These are phyloP conservation scores for Smittium mucronatum DNA, from an alignment of 371 early-diverging fungal genomes.

Conservation along the genomic window DNA sequence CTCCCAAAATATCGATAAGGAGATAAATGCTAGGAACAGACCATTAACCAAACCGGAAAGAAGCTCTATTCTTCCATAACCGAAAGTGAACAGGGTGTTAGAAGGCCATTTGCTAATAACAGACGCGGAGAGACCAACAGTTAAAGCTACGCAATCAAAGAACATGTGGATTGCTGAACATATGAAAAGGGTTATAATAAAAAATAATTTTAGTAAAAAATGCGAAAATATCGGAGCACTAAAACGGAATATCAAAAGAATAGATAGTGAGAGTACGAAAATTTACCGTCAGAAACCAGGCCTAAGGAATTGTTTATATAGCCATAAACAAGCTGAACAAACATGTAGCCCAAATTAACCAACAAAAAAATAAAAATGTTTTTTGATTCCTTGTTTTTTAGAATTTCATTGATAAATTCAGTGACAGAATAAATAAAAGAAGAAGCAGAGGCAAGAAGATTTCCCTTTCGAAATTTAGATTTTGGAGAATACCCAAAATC, in stretches of 20 bases:
- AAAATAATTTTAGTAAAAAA: neutral
- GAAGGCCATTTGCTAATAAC: constrained; percentile 86
- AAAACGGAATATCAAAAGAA: too few relatives aligned
- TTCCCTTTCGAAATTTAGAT: neutral
- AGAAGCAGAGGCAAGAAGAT: neutral
- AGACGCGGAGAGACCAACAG: constrained; percentile 70
- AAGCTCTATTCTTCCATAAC: constrained; percentile 69
- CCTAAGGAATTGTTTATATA: constrained; percentile 86
- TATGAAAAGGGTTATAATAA: neutral
- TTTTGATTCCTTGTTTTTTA: constrained; percentile 58
- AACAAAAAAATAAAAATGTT: constrained; percentile 84
- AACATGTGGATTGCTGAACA: constrained; percentile 79
- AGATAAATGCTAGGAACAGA: constrained; percentile 73
- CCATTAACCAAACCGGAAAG: constrained; percentile 87
- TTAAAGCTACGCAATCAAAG: constrained; percentile 87
- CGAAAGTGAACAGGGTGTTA: constrained; percentile 22
- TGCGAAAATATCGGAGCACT: too few relatives aligned
- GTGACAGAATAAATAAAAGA: neutral
- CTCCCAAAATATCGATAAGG: constrained; percentile 76
- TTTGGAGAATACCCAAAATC: neutral
- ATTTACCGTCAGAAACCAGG: constrained; percentile 66
- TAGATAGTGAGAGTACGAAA: neutral
- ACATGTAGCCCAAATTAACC: constrained; percentile 86
- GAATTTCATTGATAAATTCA: constrained; percentile 24
- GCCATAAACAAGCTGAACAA: constrained; percentile 81